Percentiles rank a stretch among this genome's conserved stretches.
Conservation (phyloP, 768 basidiomycete genomes). For the Leccinum incarnatum region DNA sequence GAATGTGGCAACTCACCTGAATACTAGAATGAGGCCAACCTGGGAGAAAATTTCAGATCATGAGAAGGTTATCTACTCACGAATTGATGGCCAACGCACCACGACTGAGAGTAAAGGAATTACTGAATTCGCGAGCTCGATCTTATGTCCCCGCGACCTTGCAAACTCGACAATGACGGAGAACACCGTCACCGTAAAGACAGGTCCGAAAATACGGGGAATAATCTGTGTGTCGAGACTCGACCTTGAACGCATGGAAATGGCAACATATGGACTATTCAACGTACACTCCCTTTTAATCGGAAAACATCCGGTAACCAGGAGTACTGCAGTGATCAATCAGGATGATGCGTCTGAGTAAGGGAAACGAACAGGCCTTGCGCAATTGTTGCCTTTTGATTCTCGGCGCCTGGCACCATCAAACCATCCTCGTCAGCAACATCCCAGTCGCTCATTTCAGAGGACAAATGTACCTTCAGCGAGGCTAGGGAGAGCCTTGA, state of each 20-base stretch:
- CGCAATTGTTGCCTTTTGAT: constrained; percentile 53
- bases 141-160: constrained; percentile 51
- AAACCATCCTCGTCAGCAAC: background rate
- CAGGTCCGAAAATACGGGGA: constrained; percentile 70
- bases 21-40: constrained; percentile 89
- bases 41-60: constrained; percentile 25
- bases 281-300: constrained; percentile 74
- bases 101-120: constrained; percentile 89
- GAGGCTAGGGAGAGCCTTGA: constrained; percentile 17
- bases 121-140: constrained; percentile 77
- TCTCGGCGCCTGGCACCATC: constrained; percentile 34
- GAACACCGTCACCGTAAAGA: constrained; percentile 79
- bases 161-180: constrained; percentile 60
- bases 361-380: constrained; percentile 36
- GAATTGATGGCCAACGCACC: constrained; percentile 43
- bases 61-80: background rate
- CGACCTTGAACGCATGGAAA: constrained; percentile 6
- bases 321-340: constrained; percentile 53
- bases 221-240: constrained; percentile 51
- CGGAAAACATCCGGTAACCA: constrained; percentile 90
- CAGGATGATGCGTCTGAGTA: background rate
- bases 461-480: constrained; percentile 23
- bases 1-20: constrained; percentile 50
- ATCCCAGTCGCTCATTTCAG: background rate
- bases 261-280: background rate